A percentile compares a stretch with the other conserved stretches of the same genome.
phyloP scores from a whole-genome alignment of 768 basidiomycete species.

The Mycena olivaceomarginata region DNA sequence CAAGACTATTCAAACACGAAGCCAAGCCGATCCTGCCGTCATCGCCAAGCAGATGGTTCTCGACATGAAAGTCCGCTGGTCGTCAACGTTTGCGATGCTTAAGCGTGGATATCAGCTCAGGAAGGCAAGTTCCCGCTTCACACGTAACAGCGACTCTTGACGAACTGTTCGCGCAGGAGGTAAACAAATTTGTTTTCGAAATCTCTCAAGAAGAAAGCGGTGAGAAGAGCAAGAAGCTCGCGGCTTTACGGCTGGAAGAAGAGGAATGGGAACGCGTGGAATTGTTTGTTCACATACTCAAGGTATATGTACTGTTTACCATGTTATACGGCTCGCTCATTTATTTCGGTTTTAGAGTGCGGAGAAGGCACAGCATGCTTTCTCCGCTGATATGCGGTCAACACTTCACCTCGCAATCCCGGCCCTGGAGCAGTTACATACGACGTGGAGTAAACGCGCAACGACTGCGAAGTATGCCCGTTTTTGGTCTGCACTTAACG shows the following conservation, averaged over 20 bases:
- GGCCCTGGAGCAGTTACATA: not conserved
- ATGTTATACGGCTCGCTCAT: not conserved
- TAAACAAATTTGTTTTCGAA: not conserved
- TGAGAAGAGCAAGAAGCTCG: not conserved
- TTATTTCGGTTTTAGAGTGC: not conserved
- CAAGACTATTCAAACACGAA: not conserved
- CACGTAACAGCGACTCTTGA: no score
- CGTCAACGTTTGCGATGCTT: conserved; percentile 51
- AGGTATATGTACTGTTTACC: not conserved
- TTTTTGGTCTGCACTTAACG: conserved; percentile 45
- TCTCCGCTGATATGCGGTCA: not conserved
- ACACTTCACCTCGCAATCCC: not conserved
- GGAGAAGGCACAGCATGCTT: not conserved
- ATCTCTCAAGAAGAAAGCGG: not conserved
- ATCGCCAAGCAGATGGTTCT: conserved; percentile 41
- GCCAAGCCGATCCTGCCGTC: not conserved
- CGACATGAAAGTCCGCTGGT: conserved; percentile 52
- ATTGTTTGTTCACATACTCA: not conserved
- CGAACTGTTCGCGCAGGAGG: not conserved
- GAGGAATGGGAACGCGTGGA: not conserved
- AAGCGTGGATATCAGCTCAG: conserved; percentile 40
- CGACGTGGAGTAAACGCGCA: not conserved
- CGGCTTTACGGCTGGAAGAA: not conserved
- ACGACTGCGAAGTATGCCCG: not conserved
- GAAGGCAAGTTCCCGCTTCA: conserved; percentile 26